Evolutionary conservation across 768 basidiomycete species (phyloP), one percentile per base, ranked within the genome.

Genomic region (Lepiota brunneoincarnata): DNA sequence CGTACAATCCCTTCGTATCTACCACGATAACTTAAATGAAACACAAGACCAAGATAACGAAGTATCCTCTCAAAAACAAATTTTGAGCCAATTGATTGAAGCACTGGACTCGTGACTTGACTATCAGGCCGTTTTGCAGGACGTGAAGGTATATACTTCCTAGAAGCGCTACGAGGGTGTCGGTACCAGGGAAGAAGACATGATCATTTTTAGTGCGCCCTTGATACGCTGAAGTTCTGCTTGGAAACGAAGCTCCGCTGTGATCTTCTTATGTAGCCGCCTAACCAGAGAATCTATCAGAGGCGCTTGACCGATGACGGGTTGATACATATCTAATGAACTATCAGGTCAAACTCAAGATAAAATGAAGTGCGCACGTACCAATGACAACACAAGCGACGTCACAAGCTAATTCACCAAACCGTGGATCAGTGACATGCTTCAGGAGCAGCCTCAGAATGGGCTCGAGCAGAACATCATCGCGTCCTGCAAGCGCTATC

Each of bases 291-390:
- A 77, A 69, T 98, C 97, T 50, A 99, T 89, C 40, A 94, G 74
- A 0, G 94, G 93, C 20, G 94, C 94, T 69, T 96, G 93, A 2
- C 96, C 96, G n/a, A 98, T 74, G 34, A 96, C 87, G 0, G 91
- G 81, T 2, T 81, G 76, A 68, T 99, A 99, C 81, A 97, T 88
- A 48, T 98, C 96, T 98, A 49, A 1, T 34, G 5, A 6, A 14
- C 18, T 20, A 10, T 48, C 10, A 47, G 45, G 41, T 21, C 18
- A 28, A 18, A 38, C 9, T 5, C 20, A 11, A 15, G 26, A 31
- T 3, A 34, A 21, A 24, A 14, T 35, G 20, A 18, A 38, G 44
- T 54, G 51, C 50, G 15, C 41, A 65, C 89, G 55, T 51, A 96
- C 95, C 95, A 50, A 98, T 84, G 37, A 98, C 81, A 6, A 98